Conservation (phyloP, 805 yeast species). For the Teunomyces atbi region DNA sequence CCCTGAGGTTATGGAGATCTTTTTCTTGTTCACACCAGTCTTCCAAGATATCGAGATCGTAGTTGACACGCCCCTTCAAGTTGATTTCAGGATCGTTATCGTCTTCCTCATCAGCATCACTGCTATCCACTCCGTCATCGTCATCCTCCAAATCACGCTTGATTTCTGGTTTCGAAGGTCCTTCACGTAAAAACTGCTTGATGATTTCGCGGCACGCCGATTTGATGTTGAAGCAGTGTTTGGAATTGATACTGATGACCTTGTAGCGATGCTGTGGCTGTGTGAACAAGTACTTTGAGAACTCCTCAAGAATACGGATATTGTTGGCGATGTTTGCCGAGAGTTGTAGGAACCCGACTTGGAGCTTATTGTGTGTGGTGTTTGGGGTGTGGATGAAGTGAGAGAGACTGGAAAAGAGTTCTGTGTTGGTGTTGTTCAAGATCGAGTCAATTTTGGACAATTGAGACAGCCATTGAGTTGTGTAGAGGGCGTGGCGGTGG, state of each 20-base stretch:
- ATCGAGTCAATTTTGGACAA: conserved; percentile 24
- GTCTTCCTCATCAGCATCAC: conserved; percentile 11
- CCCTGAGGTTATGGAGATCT: conserved; percentile 10
- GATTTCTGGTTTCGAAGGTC: conserved; percentile 3
- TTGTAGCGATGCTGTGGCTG: conserved; percentile 12
- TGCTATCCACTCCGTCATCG: conserved; percentile 7
- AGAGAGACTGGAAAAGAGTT: conserved; percentile 26
- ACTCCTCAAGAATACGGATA: conserved; percentile 36
- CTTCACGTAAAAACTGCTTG: conserved; percentile 24
- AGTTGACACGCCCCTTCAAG: conserved; percentile 15
- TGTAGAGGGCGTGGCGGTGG: conserved; percentile 22
- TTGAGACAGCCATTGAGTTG: conserved; percentile 30
- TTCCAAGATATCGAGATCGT: conserved; percentile 35
- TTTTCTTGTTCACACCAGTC: conserved; percentile 26
- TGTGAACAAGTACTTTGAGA: conserved; percentile 17
- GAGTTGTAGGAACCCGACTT: conserved; percentile 34
- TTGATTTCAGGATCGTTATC: conserved; percentile 12
- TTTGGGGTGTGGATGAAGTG: conserved; percentile 21
- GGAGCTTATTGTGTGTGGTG: conserved; percentile 18
- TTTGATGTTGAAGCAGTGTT: conserved; percentile 33
- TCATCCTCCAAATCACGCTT: conserved; percentile 7
- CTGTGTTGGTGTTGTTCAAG: conserved; percentile 31
- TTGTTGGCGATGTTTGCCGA: conserved; percentile 43
- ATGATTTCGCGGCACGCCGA: conserved; percentile 33
- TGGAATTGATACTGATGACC: conserved; percentile 28